phyloP scores from a whole-genome alignment of 2,329 filamentous ascomycete species.

The Epicoccum nigrum region DNA sequence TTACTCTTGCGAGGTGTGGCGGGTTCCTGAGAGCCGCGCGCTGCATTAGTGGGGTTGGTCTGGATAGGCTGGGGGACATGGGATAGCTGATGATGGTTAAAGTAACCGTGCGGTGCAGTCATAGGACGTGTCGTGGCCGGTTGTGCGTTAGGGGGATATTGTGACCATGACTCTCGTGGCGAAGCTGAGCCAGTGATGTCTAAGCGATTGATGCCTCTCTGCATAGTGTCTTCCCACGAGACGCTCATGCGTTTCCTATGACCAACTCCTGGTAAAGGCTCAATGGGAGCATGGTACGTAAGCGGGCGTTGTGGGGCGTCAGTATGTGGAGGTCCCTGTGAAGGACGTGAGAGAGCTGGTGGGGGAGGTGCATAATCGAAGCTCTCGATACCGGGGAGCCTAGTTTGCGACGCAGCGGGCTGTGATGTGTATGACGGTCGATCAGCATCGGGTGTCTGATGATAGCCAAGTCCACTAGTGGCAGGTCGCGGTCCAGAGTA shows the following conservation, averaged over 20 bases:
- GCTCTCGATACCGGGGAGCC: conserved; percentile 88
- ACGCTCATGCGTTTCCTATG: conserved; percentile 45
- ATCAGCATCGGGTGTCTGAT: conserved; percentile 71
- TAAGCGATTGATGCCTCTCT: conserved; percentile 69
- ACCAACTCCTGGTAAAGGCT: conserved; percentile 30
- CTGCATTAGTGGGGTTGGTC: conserved; percentile 40
- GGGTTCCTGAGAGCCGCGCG: conserved; percentile 47
- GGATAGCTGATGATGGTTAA: conserved; percentile 32
- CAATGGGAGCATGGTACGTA: conserved; percentile 44
- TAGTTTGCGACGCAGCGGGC: conserved; percentile 63
- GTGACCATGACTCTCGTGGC: conserved; percentile 43
- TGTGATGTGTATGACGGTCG: conserved; percentile 61
- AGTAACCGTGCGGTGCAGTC: conserved; percentile 49
- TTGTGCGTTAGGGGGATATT: conserved; percentile 36
- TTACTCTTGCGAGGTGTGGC: conserved; percentile 66
- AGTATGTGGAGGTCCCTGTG: conserved; percentile 77
- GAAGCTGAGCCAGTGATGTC: conserved; percentile 62
- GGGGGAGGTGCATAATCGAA: conserved; percentile 78
- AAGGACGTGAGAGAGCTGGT: conserved; percentile 66
- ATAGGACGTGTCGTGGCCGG: conserved; percentile 34
- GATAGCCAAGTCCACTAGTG: conserved; percentile 76
- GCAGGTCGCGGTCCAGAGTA: conserved; percentile 64
- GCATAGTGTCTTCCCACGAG: conserved; percentile 70
- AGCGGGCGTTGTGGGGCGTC: conserved; percentile 60
- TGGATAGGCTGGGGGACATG: conserved; percentile 35